phyloP scores from a whole-genome alignment of 208 protist species.

The Naegleria gruberi region DNA sequence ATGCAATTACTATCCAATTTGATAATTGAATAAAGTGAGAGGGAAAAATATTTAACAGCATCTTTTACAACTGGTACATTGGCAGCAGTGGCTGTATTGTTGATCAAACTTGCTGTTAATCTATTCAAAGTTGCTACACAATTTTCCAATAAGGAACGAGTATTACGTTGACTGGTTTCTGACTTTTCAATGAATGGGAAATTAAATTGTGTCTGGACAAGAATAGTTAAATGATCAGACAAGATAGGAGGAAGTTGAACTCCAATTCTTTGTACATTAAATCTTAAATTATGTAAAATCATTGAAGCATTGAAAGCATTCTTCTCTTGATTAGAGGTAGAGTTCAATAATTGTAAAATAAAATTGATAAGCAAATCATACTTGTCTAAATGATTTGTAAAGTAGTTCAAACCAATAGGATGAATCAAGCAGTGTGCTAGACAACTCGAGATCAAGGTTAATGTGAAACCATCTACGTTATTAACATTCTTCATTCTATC shows the following conservation, averaged over 20 bases:
- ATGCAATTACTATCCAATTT: neutral
- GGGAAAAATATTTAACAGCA: neutral
- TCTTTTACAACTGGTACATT: neutral
- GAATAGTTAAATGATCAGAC: neutral
- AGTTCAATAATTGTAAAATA: neutral
- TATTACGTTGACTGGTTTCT: neutral
- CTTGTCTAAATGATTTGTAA: neutral
- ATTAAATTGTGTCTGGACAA: neutral
- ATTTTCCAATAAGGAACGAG: neutral
- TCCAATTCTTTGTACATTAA: neutral
- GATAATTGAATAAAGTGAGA: neutral
- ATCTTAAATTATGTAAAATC: neutral
- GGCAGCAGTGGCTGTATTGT: neutral
- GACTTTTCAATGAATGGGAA: neutral
- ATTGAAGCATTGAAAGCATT: neutral
- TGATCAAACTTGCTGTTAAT: neutral
- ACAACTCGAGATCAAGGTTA: neutral
- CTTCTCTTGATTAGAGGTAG: neutral
- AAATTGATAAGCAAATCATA: neutral
- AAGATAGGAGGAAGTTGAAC: neutral
- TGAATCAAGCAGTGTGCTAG: neutral
- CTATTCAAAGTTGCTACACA: neutral
- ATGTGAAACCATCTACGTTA: neutral
- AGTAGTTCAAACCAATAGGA: neutral
- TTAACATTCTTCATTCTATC: neutral